Base-by-base conservation (phyloP, 306 rosid genomes). In the Medicago arabica region DNA sequence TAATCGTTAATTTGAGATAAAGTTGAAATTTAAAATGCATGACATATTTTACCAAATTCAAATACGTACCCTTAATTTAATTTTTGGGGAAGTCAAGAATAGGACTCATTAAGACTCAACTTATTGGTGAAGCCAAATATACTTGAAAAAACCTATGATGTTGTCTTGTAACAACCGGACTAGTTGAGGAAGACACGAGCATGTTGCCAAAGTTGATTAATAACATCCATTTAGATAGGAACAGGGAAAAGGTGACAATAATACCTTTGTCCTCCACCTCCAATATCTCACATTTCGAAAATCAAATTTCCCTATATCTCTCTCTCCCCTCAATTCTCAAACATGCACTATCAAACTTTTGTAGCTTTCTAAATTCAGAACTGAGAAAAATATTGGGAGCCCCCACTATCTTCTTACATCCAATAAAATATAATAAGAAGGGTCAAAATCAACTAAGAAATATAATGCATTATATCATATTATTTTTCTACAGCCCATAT, bases 131-230 rank as follows among this genome's bases (percentile, higher is more conserved):
- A 62, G 79, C 80, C 82, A 63, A 82, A 75, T 78, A 80, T 46
- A 46, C 31, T 77, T 80, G 5, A 61, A 76, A 11, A 80, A 86
- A 47, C 80, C 73, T 79, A 57, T 9, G 74, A 79, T 55, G 71
- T 88, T 86, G 97, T 89, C 92, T 62, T 92, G 21, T 85, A 84
- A 78, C 82, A 55, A 75, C 75, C 77, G 89, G 87, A 82, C 87
- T 59, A 83, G 81, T 74, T 12, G 86, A 84, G 87, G 41, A 71
- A 82, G 90, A 86, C 97, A 81, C 50, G 80, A 80, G 81, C 83
- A 81, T 80, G 78, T 18, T 55, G 97, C 87, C 97, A 90, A 85
- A 72, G 36, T 17, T 15, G 31, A 59, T 60, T 50, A 47, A 69
- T 74, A 67, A 19, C 11, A 73, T 72, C 70, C 75, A 67, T 77